These are phyloP conservation scores for Fusarium domesticum DNA, from an alignment of 2,329 filamentous ascomycete genomes.

Conservation along the genomic window DNA sequence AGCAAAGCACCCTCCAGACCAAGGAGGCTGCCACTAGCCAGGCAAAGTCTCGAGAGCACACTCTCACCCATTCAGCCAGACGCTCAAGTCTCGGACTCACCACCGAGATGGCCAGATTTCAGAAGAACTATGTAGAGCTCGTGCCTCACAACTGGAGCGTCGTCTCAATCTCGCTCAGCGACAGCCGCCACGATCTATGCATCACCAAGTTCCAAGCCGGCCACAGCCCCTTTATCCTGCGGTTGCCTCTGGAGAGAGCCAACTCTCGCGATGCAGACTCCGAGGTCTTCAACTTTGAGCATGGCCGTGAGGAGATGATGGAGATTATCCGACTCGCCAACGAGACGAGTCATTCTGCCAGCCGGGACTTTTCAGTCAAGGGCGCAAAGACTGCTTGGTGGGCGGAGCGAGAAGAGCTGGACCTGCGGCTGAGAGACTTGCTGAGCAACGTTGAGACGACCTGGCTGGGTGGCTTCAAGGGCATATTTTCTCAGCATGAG, in stretches of 20 bases:
- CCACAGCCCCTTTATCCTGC: slow-evolving; percentile 78
- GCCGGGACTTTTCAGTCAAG: slow-evolving; percentile 66
- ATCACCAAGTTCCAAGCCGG: slow-evolving; percentile 79
- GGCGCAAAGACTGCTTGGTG: slow-evolving; percentile 84
- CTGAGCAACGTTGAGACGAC: slow-evolving; percentile 84
- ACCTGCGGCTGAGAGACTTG: slow-evolving; percentile 72
- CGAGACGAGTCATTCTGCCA: slow-evolving; percentile 69
- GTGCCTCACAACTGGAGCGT: slow-evolving; percentile 82
- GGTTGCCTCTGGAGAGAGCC: slow-evolving; percentile 79
- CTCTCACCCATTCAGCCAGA: slow-evolving; percentile 22
- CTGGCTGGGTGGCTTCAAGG: slow-evolving; percentile 93
- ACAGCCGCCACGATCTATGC: slow-evolving; percentile 78
- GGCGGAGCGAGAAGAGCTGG: slow-evolving; percentile 77
- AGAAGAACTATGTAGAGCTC: slow-evolving; percentile 78
- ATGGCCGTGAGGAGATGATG: slow-evolving; percentile 73
- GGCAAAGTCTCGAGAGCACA: slow-evolving; percentile 2
- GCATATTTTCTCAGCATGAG: slow-evolving; percentile 79
- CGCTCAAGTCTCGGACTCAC: slow-evolving; percentile 46
- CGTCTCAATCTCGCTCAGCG: slow-evolving; percentile 79
- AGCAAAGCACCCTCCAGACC: slow-evolving; percentile 55
- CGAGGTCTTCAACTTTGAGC: slow-evolving; percentile 78
- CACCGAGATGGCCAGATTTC: slow-evolving; percentile 62
- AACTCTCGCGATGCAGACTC: slow-evolving; percentile 74
- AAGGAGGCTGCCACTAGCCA: slow-evolving; percentile 10
- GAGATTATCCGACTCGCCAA: slow-evolving; percentile 83